These are phyloP conservation scores for Gossypium trilobum DNA, from an alignment of 441 rosid species.

Conservation along the genomic window DNA sequence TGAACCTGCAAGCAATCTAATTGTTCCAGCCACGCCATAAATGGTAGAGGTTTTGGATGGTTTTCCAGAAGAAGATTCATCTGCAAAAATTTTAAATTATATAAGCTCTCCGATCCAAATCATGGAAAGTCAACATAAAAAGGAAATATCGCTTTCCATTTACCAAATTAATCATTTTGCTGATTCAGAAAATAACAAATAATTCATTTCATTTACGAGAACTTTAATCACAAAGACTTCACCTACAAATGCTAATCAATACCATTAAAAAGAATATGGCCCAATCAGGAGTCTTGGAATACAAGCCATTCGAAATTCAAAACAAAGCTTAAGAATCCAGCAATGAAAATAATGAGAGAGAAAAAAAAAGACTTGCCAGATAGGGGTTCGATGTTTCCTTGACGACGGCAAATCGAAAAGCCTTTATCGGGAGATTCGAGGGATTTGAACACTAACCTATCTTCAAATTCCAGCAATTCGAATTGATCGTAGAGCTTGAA, in stretches of 20 bases:
- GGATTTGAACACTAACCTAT: constrained; percentile 63
- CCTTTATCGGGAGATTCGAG: constrained; percentile 49
- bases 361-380: constrained; percentile 27
- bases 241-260: not conserved
- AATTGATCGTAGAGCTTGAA: constrained; percentile 65
- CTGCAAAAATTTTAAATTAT: constrained; percentile 26
- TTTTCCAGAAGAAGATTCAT: constrained; percentile 30
- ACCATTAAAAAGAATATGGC: not conserved
- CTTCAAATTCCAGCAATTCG: constrained; percentile 64
- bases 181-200: not conserved
- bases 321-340: not conserved
- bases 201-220: not conserved
- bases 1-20: constrained; percentile 75
- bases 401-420: constrained; percentile 61
- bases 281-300: not conserved
- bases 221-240: not conserved
- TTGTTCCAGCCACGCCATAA: constrained; percentile 78
- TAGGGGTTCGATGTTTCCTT: constrained; percentile 53
- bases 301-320: not conserved
- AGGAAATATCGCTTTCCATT: not conserved
- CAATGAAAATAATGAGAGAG: not conserved
- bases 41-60: constrained; percentile 46
- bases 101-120: not conserved
- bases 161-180: not conserved
- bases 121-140: not conserved